A percentile compares a stretch with the other conserved stretches of the same genome.
Evolutionary conservation across 2,329 filamentous ascomycete species (phyloP).

Genomic region (Trichoderma aggressivum): DNA sequence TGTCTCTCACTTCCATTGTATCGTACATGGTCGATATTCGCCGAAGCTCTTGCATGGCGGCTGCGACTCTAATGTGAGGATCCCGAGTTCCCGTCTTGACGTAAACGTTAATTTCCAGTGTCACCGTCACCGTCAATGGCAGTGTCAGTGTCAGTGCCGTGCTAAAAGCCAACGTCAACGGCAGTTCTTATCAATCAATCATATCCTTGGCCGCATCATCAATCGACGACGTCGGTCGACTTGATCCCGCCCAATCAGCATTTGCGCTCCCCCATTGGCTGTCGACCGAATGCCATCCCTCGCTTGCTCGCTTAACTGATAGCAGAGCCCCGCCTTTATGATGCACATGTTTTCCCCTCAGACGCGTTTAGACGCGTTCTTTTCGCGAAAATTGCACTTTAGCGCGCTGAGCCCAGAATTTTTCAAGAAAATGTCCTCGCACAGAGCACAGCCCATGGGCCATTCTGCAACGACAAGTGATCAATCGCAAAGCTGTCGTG

Average conservation of each 20-base stretch:
- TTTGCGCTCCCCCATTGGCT: neutral
- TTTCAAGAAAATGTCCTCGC: neutral
- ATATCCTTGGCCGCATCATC: neutral
- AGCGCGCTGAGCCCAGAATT: constrained; percentile 1
- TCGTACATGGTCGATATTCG: neutral
- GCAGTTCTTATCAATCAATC: neutral
- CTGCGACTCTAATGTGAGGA: constrained; percentile 8
- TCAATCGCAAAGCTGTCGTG: constrained; percentile 11
- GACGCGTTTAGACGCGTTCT: constrained; percentile 10
- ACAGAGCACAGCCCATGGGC: neutral
- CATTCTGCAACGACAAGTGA: constrained; percentile 1
- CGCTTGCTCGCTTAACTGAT: constrained; percentile 13
- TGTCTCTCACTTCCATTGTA: neutral
- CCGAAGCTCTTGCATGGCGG: constrained; percentile 7
- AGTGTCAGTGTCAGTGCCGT: neutral
- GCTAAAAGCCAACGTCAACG: neutral
- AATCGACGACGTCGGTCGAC: neutral
- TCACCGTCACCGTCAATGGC: neutral
- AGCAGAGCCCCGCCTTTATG: constrained; percentile 8
- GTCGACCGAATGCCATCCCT: neutral
- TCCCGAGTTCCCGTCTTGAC: neutral
- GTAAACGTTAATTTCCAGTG: neutral
- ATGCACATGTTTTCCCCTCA: constrained; percentile 7
- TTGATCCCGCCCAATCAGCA: neutral
- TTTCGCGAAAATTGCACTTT: constrained; percentile 12